Percentiles rank a stretch among this genome's conserved stretches.
Evolutionary conservation across 164 flowering plant genomes (phyloP).

Genomic region (Chloranthus sessilifolius): DNA sequence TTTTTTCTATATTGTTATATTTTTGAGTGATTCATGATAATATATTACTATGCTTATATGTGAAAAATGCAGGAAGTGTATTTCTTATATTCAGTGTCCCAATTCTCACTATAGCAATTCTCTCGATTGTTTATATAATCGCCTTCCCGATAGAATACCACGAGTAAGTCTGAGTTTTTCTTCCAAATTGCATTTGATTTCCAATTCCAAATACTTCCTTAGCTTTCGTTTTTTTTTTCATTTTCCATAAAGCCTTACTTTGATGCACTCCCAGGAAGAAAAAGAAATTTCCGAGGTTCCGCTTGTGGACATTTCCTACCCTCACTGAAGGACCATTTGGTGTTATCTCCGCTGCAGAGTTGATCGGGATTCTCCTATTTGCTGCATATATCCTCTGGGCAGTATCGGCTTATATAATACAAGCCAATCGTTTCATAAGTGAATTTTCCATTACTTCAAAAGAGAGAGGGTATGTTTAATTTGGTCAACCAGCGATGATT

Average conservation of each 20-base stretch:
- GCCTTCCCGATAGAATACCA: constrained; percentile 34
- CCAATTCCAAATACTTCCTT: no score
- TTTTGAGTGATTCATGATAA: neutral
- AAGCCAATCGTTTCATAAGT: constrained; percentile 18
- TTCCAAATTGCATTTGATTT: no score
- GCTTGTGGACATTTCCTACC: constrained; percentile 90
- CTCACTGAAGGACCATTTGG: constrained; percentile 88
- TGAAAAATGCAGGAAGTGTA: constrained; percentile 47
- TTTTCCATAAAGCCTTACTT: neutral
- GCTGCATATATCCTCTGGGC: constrained; percentile 57
- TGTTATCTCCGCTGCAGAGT: constrained; percentile 82
- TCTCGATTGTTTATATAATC: constrained; percentile 33
- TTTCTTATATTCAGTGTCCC: constrained; percentile 63
- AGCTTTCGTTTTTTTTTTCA: neutral
- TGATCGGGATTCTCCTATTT: constrained; percentile 62
- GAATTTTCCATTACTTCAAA: constrained; percentile 7
- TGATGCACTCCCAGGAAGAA: constrained; percentile 15
- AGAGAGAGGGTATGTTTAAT: constrained; percentile 25
- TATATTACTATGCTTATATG: neutral
- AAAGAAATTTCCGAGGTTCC: constrained; percentile 37
- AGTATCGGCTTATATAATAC: constrained; percentile 30
- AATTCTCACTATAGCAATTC: constrained; percentile 46
- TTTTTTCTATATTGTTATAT: neutral
- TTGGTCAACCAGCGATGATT: neutral
- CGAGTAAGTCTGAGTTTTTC: constrained; percentile 20